Percentiles rank a stretch among this genome's conserved stretches.
phyloP scores from a whole-genome alignment of 225 moss, liverwort and hornwort species.

The Pseudisothecium myosuroides region DNA sequence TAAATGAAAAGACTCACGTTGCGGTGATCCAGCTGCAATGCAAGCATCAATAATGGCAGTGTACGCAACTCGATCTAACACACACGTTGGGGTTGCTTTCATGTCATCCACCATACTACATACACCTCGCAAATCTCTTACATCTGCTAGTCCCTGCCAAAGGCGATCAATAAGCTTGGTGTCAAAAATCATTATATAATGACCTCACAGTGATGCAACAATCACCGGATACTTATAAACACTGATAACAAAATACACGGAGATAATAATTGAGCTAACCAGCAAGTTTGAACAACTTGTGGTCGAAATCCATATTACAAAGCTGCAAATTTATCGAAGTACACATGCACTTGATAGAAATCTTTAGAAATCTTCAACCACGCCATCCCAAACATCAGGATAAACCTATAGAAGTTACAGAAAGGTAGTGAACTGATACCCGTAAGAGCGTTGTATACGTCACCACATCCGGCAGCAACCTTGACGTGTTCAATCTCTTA shows the following conservation, averaged over 20 bases:
- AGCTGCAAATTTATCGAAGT: not conserved
- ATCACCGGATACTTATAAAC: not conserved
- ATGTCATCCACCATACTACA: constrained; percentile 64
- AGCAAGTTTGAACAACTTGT: not conserved
- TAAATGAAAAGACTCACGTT: constrained; percentile 42
- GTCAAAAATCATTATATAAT: not conserved
- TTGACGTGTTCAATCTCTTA: constrained; percentile 61
- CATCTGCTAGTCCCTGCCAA: constrained; percentile 61
- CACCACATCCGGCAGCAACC: constrained; percentile 89
- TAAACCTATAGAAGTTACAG: not conserved
- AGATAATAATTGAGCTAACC: not conserved
- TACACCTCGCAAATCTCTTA: constrained; percentile 36
- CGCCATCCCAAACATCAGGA: not conserved
- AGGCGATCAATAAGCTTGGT: not conserved
- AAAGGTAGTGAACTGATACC: constrained; percentile 20
- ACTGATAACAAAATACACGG: not conserved
- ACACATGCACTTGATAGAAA: not conserved
- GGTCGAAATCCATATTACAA: not conserved
- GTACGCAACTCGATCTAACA: constrained; percentile 90
- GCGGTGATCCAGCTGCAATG: constrained; percentile 60
- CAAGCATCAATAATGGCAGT: constrained; percentile 89
- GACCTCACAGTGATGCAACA: not conserved
- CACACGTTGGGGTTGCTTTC: constrained; percentile 70
- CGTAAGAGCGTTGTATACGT: constrained; percentile 87
- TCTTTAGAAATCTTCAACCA: not conserved